Percentiles rank a stretch among this genome's conserved stretches.
These are phyloP conservation scores for Oryza glaberrima DNA, from an alignment of 176 grass and related monocot species.

Conservation along the genomic window DNA sequence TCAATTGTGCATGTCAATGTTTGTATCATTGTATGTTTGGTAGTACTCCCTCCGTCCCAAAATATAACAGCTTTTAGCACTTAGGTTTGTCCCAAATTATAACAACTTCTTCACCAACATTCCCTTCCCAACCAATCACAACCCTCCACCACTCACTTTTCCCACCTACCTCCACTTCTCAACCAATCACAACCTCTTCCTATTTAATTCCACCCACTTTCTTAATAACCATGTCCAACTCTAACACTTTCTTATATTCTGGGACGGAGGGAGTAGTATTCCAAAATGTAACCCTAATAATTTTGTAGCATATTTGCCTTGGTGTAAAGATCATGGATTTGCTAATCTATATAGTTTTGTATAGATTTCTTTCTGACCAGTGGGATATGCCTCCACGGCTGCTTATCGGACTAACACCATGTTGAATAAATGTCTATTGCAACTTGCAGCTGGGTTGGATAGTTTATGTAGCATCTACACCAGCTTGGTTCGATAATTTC, in stretches of 20 bases:
- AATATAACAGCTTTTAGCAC: too few species aligned
- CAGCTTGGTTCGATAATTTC: slow-evolving; percentile 9
- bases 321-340: not conserved
- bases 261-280: not conserved
- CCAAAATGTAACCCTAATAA: not conserved
- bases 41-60: not conserved
- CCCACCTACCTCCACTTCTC: too few species aligned
- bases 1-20: not conserved
- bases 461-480: slow-evolving; percentile 29
- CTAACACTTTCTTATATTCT: too few species aligned
- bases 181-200: too few species aligned
- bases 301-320: slow-evolving; percentile 11
- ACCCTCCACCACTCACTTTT: too few species aligned
- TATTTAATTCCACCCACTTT: too few species aligned
- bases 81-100: too few species aligned
- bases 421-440: not conserved
- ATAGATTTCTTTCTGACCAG: slow-evolving; percentile 13
- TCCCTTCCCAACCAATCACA: too few species aligned
- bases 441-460: not conserved
- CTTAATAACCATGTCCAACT: too few species aligned
- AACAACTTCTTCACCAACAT: too few species aligned
- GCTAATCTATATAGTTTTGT: not conserved
- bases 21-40: not conserved
- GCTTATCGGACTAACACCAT: not conserved
- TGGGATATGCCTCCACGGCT: not conserved